phyloP scores from a whole-genome alignment of 805 yeast species.

The Zygoascus bituminiphila region DNA sequence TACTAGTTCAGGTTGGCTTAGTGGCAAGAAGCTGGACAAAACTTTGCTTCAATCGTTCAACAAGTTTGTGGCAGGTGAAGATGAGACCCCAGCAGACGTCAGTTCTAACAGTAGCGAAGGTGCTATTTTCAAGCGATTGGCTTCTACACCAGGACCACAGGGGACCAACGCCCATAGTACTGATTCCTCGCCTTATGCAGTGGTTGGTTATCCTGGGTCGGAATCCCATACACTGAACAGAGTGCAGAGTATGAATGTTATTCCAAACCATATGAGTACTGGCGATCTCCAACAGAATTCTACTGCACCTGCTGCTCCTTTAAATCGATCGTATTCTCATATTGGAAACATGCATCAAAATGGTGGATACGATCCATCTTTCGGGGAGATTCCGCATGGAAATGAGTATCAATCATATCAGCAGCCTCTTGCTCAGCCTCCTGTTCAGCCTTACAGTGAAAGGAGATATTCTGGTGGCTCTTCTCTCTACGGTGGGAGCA shows the following conservation, averaged over 20 bases:
- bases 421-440: too few species aligned
- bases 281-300: background rate
- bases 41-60: conserved; percentile 83
- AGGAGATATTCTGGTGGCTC: background rate
- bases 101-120: conserved; percentile 14
- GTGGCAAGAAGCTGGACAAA: conserved; percentile 48
- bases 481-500: background rate
- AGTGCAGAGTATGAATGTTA: background rate
- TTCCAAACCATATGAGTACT: background rate
- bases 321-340: background rate
- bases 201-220: background rate
- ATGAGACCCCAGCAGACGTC: conserved; percentile 24
- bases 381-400: background rate
- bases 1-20: conserved; percentile 49
- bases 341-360: background rate
- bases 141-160: conserved; percentile 17
- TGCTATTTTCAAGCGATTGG: conserved; percentile 24
- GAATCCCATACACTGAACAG: conserved; percentile 1
- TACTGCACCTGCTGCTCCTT: background rate
- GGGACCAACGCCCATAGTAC: background rate
- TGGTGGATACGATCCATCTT: background rate
- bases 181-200: background rate
- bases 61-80: conserved; percentile 83
- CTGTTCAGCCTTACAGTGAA: background rate
- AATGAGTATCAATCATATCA: background rate